These are phyloP conservation scores for Aquilaria sinensis DNA, from an alignment of 345 rosid genomes.

Conservation along the genomic window DNA sequence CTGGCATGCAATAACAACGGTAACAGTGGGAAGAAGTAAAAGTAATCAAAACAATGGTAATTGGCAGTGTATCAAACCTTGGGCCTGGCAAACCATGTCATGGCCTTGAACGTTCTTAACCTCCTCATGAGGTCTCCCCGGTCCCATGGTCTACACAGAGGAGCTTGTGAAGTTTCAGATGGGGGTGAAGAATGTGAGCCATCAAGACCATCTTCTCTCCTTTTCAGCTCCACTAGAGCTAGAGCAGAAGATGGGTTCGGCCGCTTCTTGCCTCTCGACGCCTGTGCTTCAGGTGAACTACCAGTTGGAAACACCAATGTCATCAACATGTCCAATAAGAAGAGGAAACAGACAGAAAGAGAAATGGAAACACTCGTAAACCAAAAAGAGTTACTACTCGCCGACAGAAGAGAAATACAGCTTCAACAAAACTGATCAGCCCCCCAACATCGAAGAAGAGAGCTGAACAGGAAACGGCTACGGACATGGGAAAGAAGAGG, in stretches of 20 bases:
- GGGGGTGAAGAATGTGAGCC: constrained; percentile 23
- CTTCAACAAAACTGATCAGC: too few relatives aligned
- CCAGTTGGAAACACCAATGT: neutral
- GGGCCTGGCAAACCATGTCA: constrained; percentile 97
- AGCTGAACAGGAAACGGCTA: neutral
- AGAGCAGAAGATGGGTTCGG: constrained; percentile 40
- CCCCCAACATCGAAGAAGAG: too few relatives aligned
- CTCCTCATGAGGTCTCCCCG: constrained; percentile 88
- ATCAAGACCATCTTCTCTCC: constrained; percentile 17
- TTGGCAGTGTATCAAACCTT: constrained; percentile 33
- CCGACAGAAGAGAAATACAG: too few relatives aligned
- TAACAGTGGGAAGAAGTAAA: too few relatives aligned
- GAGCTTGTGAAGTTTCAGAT: constrained; percentile 32
- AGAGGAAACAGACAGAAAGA: neutral
- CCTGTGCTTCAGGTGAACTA: constrained; percentile 35
- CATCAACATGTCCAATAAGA: neutral
- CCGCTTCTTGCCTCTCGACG: constrained; percentile 54
- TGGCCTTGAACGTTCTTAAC: constrained; percentile 80
- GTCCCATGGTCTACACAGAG: constrained; percentile 84
- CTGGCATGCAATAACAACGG: too few relatives aligned
- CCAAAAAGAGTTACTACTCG: neutral
- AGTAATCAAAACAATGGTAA: too few relatives aligned
- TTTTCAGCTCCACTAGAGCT: constrained; percentile 44
- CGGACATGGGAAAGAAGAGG: neutral
- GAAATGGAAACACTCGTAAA: neutral